Conservation (phyloP, 805 yeast genomes). For the Candida golubevii region DNA sequence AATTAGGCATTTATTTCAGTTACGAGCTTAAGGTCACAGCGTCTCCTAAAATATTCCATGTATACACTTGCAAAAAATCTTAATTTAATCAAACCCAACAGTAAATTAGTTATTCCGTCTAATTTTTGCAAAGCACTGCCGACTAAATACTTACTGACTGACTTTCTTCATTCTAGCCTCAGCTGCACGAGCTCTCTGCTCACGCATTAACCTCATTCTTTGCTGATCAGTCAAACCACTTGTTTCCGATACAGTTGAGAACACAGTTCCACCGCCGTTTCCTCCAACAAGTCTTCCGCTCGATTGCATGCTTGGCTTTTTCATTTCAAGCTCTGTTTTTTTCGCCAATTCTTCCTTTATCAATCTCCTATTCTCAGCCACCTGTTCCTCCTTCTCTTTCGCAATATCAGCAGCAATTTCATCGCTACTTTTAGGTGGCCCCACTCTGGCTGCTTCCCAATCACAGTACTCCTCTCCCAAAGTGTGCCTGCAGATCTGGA, state of each 20-base stretch:
- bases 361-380: constrained; percentile 34
- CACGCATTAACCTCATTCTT: constrained; percentile 76
- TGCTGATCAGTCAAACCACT: constrained; percentile 72
- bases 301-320: constrained; percentile 28
- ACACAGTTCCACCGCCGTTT: constrained; percentile 16
- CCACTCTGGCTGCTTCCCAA: constrained; percentile 69
- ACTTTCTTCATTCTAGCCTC: constrained; percentile 63
- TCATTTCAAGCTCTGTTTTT: constrained; percentile 31
- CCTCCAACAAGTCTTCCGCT: constrained; percentile 32
- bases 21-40: too few relatives aligned
- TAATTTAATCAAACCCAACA: too few relatives aligned
- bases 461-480: constrained; percentile 68
- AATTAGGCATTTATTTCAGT: too few relatives aligned
- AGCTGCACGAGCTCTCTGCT: constrained; percentile 93
- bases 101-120: too few relatives aligned
- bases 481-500: constrained; percentile 62
- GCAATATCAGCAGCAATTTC: constrained; percentile 44
- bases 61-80: too few relatives aligned
- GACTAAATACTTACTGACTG: constrained; percentile 1
- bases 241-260: constrained; percentile 35
- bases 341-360: constrained; percentile 44
- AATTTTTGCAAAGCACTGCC: too few relatives aligned
- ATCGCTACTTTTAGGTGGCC: constrained; percentile 54
- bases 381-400: constrained; percentile 30
- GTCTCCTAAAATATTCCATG: too few relatives aligned